These are phyloP conservation scores for Saprolegnia diclina DNA, from an alignment of 352 stramenopile genomes.

Conservation along the genomic window DNA sequence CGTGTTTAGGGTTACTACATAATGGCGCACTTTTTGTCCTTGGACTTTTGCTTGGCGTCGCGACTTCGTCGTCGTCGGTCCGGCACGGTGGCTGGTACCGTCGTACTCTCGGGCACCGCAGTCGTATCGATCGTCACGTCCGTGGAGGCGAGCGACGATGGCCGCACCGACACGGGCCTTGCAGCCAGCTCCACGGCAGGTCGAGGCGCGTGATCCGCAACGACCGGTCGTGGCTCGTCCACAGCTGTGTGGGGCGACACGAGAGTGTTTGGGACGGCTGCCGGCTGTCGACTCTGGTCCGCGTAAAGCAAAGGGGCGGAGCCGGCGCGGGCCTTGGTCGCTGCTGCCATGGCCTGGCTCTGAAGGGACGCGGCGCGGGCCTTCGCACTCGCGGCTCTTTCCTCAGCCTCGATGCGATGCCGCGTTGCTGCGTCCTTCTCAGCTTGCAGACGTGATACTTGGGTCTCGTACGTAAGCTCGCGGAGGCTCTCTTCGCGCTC, in stretches of 20 bases:
- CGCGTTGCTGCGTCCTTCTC: slow-evolving; percentile 4
- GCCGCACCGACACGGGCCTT: neutral
- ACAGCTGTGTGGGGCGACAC: neutral
- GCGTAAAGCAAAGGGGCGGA: neutral
- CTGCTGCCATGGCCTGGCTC: neutral
- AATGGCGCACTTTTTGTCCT: slow-evolving; percentile 19
- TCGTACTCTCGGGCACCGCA: too few relatives aligned
- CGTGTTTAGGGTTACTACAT: slow-evolving; percentile 14
- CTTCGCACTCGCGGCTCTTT: neutral
- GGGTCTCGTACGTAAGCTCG: neutral
- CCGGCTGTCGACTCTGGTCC: neutral
- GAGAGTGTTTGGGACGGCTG: neutral
- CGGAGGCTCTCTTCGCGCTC: slow-evolving; percentile 8
- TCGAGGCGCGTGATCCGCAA: neutral
- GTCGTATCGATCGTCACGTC: neutral
- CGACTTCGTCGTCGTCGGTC: too few relatives aligned
- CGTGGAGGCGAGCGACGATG: neutral
- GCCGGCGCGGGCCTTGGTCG: neutral
- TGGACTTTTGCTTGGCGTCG: neutral
- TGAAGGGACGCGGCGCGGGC: neutral
- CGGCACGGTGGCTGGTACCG: too few relatives aligned
- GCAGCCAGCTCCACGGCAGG: too few relatives aligned
- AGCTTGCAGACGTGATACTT: neutral
- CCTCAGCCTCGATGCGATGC: neutral
- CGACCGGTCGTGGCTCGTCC: neutral